phyloP scores from a whole-genome alignment of 192 early-diverging fungal genomes.

The Rhizoclosmatium globosum region DNA sequence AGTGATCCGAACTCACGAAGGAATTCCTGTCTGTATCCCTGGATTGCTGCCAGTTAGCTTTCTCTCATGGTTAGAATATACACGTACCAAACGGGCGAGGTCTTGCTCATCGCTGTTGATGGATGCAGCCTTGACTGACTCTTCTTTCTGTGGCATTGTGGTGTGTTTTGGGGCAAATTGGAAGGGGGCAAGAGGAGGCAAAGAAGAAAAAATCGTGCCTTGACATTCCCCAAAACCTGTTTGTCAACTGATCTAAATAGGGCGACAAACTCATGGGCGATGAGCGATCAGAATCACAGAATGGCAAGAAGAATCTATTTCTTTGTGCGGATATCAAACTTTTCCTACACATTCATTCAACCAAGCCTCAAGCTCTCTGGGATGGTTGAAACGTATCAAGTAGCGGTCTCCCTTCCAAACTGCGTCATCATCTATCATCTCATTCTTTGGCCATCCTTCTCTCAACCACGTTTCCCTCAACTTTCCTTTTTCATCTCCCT shows the following conservation, averaged over 20 bases:
- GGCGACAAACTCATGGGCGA: background rate
- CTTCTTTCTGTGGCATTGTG: slow-evolving; percentile 6
- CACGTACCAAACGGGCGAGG: background rate
- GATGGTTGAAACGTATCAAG: slow-evolving; percentile 33
- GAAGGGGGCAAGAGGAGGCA: background rate
- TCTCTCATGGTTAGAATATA: background rate
- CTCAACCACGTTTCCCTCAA: slow-evolving; percentile 17
- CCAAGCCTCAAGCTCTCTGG: slow-evolving; percentile 25
- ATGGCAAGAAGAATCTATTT: background rate
- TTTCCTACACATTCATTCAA: slow-evolving; percentile 1
- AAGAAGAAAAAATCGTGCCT: slow-evolving; percentile 4
- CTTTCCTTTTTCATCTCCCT: background rate
- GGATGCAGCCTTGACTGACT: background rate
- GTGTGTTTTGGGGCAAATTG: slow-evolving; percentile 17
- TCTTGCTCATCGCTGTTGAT: slow-evolving; percentile 1
- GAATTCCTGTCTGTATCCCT: slow-evolving; percentile 34
- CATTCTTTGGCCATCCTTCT: slow-evolving; percentile 7
- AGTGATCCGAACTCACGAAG: slow-evolving; percentile 32
- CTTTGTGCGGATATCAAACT: too few relatives aligned
- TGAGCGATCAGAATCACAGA: background rate
- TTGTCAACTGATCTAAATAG: background rate
- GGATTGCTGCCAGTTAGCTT: too few relatives aligned
- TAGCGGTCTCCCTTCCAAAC: slow-evolving; percentile 38
- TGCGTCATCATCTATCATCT: background rate
- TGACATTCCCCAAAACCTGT: slow-evolving; percentile 2